Evolutionary conservation across 306 rosid genomes (phyloP).

Genomic region (Parietaria judaica): DNA sequence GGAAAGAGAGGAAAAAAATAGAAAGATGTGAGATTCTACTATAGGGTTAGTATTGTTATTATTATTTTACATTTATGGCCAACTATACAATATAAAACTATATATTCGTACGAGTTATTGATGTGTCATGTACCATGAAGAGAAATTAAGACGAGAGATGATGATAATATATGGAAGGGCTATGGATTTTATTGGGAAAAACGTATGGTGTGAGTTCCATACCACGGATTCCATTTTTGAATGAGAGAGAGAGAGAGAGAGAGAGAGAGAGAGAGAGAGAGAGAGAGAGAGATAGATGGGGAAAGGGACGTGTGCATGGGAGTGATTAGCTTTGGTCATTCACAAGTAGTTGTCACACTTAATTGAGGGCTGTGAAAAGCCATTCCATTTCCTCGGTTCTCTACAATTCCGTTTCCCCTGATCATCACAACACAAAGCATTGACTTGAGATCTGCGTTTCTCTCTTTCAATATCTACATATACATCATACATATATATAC

Average conservation of each 20-base stretch:
- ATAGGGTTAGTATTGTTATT: not conserved
- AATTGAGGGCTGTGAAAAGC: slow-evolving; percentile 20
- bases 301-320: slow-evolving; percentile 98
- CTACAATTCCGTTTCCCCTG: slow-evolving; percentile 62
- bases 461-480: not conserved
- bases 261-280: slow-evolving; percentile 21
- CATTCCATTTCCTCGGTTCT: slow-evolving; percentile 39
- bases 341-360: slow-evolving; percentile 78
- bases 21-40: too few relatives aligned
- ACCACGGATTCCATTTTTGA: slow-evolving; percentile 10
- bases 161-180: slow-evolving; percentile 1
- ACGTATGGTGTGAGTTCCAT: slow-evolving; percentile 56
- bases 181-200: not conserved
- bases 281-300: slow-evolving; percentile 23
- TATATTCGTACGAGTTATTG: slow-evolving; percentile 22
- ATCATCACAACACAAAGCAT: not conserved
- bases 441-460: not conserved
- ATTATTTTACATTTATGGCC: slow-evolving; percentile 1
- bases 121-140: slow-evolving; percentile 10
- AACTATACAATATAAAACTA: not conserved
- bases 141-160: not conserved
- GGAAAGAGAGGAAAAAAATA: not conserved
- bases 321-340: slow-evolving; percentile 73
- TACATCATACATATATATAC: too few relatives aligned
- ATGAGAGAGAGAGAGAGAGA: not conserved